Evolutionary conservation across 2,329 filamentous ascomycete genomes (phyloP), one percentile per base, ranked within the genome.

Genomic region (Colletotrichum sp.): DNA sequence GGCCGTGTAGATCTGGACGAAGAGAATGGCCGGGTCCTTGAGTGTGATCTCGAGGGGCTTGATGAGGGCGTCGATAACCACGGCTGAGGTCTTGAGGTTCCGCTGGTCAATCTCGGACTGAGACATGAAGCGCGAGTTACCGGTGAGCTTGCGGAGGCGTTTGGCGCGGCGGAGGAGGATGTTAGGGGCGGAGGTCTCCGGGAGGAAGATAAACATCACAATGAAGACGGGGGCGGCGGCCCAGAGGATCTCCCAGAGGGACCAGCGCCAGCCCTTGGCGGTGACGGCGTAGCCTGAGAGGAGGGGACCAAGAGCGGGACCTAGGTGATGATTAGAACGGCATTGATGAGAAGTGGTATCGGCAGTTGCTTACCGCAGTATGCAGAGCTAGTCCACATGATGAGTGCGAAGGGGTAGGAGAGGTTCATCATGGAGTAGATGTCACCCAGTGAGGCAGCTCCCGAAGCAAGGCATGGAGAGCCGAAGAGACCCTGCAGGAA

Each of bases 401-500:
- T 89, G 78, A 94, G 86, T 5, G 89, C 88, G 77, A 92, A 92
- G 0, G 92, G 91, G 24, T 64, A 64, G 5, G 32, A 39, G 0
- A 93, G 82, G 21, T 89, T 86, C 78, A 90, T 85, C 21, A 91
- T 81, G 59, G 86, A 89, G 79, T 90, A 92, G 81, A 91, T 88
- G 78, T 91, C 89, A 65, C 86, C 86, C 0, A 90, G 84, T 0
- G 89, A 88, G 5, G 89, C 89, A 30, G 86, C 89, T 7, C 89
- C 89, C 1, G 89, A 93, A 0, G 93, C 92, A 9, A 95, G 84
- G 81, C 90, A 92, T 0, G 93, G 93, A 9, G 88, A 91, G 10
- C 92, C 92, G 78, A 93, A 92, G 86, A 94, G 92, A 3, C 92
- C 92, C 75, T 91, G 90, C 6, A 94, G 83, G 83, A 93, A 93